Conservation (phyloP, 345 rosid species). For the Salix purpurea region DNA sequence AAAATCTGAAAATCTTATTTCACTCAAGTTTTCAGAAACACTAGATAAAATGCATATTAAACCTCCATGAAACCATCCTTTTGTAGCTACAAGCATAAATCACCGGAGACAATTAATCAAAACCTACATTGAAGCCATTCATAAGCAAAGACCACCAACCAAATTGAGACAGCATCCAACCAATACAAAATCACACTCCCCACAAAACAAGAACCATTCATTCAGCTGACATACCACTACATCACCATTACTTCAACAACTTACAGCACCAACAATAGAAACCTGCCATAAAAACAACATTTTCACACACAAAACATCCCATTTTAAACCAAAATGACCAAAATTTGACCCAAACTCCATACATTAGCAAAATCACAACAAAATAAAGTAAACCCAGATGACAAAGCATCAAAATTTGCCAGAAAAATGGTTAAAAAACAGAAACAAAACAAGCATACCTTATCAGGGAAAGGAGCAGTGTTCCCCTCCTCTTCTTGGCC, state of each 20-base stretch:
- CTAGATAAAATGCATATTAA: neutral
- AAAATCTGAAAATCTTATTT: neutral
- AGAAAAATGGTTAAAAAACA: neutral
- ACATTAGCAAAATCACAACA: neutral
- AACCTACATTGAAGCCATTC: neutral
- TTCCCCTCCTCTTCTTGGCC: constrained; percentile 28
- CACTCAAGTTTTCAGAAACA: neutral
- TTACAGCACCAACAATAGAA: neutral
- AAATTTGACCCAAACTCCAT: neutral
- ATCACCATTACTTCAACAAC: neutral
- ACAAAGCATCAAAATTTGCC: neutral
- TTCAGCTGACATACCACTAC: neutral
- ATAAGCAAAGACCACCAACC: neutral
- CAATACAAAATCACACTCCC: neutral
- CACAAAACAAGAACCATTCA: neutral
- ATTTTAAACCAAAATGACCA: neutral
- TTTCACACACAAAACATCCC: neutral
- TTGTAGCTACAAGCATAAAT: neutral
- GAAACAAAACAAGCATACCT: constrained; percentile 6
- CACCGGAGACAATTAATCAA: neutral
- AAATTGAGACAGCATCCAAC: neutral
- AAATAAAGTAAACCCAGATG: neutral
- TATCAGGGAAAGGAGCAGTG: constrained; percentile 31
- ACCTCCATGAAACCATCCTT: neutral
- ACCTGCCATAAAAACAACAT: neutral